phyloP scores from a whole-genome alignment of 352 stramenopile species.

The Elongisporangium anandrum region DNA sequence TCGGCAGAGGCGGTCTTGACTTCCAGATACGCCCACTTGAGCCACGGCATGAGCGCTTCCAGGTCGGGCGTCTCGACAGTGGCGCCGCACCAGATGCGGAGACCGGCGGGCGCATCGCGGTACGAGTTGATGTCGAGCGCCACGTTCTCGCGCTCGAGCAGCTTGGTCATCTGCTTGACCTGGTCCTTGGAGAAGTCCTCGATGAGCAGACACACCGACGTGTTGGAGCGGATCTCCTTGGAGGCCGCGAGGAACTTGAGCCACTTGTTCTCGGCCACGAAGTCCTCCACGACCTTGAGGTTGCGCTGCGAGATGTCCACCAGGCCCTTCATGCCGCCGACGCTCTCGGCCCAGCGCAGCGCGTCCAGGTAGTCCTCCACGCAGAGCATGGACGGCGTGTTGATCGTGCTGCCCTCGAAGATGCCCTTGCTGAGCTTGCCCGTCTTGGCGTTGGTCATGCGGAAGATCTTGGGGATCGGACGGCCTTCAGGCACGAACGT shows the following conservation, averaged over 20 bases:
- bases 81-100: conserved; percentile 99
- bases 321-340: conserved; percentile 92
- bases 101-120: conserved; percentile 95
- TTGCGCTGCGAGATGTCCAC: conserved; percentile 94
- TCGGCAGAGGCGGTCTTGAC: conserved; percentile 51
- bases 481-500: conserved; percentile 87
- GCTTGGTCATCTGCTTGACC: conserved; percentile 95
- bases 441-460: conserved; percentile 94
- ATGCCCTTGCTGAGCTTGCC: conserved; percentile 93
- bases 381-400: conserved; percentile 99
- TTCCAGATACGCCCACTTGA: conserved; percentile 97
- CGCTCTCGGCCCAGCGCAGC: conserved; percentile 93
- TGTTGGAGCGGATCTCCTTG: conserved; percentile 93
- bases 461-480: conserved; percentile 99
- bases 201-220: conserved; percentile 96
- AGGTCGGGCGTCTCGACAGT: conserved; percentile 98
- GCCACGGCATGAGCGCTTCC: conserved; percentile 97
- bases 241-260: conserved; percentile 97
- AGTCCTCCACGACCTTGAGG: conserved; percentile 93
- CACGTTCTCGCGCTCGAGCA: conserved; percentile 95
- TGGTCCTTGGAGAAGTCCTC: conserved; percentile 89
- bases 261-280: conserved; percentile 95
- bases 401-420: conserved; percentile 99
- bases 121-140: conserved; percentile 98
- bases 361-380: conserved; percentile 99